Percentiles rank a stretch among this genome's conserved stretches.
These are phyloP conservation scores for Lasiodiplodia theobromae DNA, from an alignment of 2,329 filamentous ascomycete species.

Conservation along the genomic window DNA sequence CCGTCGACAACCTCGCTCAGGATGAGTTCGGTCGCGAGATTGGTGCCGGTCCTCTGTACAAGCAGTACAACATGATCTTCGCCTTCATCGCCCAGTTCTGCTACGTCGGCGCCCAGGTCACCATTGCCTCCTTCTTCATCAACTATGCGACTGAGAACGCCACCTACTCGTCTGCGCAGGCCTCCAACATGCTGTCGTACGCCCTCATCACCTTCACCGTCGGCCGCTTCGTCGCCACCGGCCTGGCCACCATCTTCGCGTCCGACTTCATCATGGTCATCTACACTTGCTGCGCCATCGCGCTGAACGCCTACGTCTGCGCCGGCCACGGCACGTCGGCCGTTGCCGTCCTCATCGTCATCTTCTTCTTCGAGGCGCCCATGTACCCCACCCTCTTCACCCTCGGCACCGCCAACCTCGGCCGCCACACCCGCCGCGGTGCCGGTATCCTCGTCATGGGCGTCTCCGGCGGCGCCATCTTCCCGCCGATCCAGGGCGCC, in stretches of 20 bases:
- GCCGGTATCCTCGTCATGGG: conserved; percentile 52
- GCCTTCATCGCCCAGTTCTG: conserved; percentile 47
- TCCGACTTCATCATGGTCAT: conserved; percentile 47
- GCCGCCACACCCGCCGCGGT: conserved; percentile 48
- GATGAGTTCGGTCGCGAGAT: conserved; percentile 42
- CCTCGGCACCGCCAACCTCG: conserved; percentile 49
- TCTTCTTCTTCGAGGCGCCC: conserved; percentile 47
- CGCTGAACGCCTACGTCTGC: conserved; percentile 44
- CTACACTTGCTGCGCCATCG: conserved; percentile 35
- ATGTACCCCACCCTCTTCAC: conserved; percentile 52
- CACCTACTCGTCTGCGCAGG: conserved; percentile 38
- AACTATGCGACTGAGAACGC: conserved; percentile 49
- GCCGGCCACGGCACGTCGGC: conserved; percentile 40
- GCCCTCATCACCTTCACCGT: conserved; percentile 49
- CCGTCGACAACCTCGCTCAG: conserved; percentile 35
- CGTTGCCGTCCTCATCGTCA: conserved; percentile 44
- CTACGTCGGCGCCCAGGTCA: conserved; percentile 49
- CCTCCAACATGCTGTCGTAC: conserved; percentile 48
- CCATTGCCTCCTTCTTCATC: conserved; percentile 48
- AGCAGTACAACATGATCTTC: conserved; percentile 51
- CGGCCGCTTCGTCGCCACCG: conserved; percentile 44
- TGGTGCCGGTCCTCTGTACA: conserved; percentile 45
- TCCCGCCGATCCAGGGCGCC: conserved; percentile 46
- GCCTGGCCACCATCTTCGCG: conserved; percentile 41
- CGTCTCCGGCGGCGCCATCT: conserved; percentile 45